Conservation (phyloP, 306 rosid species). For the Cyclanthera cordifolia region DNA sequence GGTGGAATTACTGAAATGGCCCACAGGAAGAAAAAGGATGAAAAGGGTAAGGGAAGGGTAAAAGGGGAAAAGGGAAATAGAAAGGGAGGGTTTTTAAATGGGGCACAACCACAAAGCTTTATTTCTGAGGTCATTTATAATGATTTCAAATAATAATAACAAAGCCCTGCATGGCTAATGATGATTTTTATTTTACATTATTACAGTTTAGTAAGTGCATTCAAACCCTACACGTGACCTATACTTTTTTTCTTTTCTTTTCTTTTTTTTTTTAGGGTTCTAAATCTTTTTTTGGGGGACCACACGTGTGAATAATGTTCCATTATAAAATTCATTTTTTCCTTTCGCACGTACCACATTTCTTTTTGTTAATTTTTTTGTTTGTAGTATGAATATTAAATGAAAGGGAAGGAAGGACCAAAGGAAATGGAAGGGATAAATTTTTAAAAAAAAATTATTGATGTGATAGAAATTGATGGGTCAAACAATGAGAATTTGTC, state of each 20-base stretch:
- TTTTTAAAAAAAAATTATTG: too few relatives aligned
- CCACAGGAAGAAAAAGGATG: background rate
- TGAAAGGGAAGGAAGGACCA: too few relatives aligned
- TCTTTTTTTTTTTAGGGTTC: background rate
- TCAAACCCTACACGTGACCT: slow-evolving; percentile 91
- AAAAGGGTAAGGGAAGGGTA: background rate
- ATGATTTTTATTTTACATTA: slow-evolving; percentile 72
- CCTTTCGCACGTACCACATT: slow-evolving; percentile 6
- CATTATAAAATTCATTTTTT: background rate
- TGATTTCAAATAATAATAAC: slow-evolving; percentile 15
- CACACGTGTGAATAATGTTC: slow-evolving; percentile 27
- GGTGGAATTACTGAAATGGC: slow-evolving; percentile 6
- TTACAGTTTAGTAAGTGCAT: slow-evolving; percentile 76
- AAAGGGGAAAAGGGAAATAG: slow-evolving; percentile 1
- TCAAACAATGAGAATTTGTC: too few relatives aligned
- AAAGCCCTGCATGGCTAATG: slow-evolving; percentile 87
- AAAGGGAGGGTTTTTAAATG: slow-evolving; percentile 21
- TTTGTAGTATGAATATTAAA: too few relatives aligned
- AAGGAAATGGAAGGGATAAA: too few relatives aligned
- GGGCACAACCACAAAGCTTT: too few relatives aligned
- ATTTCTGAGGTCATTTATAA: too few relatives aligned
- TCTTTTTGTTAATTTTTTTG: background rate
- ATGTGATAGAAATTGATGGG: too few relatives aligned
- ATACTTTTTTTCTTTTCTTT: slow-evolving; percentile 14
- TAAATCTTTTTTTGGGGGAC: slow-evolving; percentile 28